Evolutionary conservation across 1,284 basidiomycete genomes (phyloP), one percentile per base, ranked within the genome.

Genomic region (Fomitopsis pinicola): DNA sequence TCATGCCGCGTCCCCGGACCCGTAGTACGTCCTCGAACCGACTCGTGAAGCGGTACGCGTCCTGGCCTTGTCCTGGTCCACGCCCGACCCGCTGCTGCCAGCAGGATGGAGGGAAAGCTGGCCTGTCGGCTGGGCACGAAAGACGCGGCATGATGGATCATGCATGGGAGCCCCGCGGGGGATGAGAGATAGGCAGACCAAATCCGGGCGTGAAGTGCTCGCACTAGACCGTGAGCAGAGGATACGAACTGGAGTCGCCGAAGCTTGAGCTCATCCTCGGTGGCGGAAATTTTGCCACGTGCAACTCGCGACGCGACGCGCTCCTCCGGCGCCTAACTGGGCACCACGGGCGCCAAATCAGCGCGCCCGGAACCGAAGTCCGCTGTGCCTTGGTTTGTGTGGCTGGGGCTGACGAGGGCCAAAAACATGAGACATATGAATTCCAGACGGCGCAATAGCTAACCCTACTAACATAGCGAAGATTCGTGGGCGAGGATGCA

Each of bases 131-230:
- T 64, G 66, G 69, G 73, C 62, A 71, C 73, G 75, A 76, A 77
- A 75, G 79, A 73, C 65, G 73, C 63, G 62, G 75, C 80, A 81
- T 80, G 75, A 71, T 83, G 76, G 77, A 80, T 81, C 86, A 89
- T 88, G 80, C 86, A 88, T 84, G 76, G 77, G 66, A 70, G 67
- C 66, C 69, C 66, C 69, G 64, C 62, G 60, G 55, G 59, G 63
- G 35, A 45, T 33, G 59, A 22, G 38, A 62, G 60, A 56, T 65
- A 50, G 15, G 55, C n/a, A 33, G 50, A 62, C 36, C 35, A 62
- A 50, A 28, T 57, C 60, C 50, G 46, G 57, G 57, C 48, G 59
- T 7, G 38, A 4, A 17, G 19, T 5, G n/a, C 33, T 55, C 22
- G 54, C 44, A 55, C 52, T 54, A 17, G 50, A 52, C 57, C 19